A percentile compares a stretch with the other conserved stretches of the same genome.
phyloP scores from a whole-genome alignment of 306 rosid species.

The Bauhinia variegata region DNA sequence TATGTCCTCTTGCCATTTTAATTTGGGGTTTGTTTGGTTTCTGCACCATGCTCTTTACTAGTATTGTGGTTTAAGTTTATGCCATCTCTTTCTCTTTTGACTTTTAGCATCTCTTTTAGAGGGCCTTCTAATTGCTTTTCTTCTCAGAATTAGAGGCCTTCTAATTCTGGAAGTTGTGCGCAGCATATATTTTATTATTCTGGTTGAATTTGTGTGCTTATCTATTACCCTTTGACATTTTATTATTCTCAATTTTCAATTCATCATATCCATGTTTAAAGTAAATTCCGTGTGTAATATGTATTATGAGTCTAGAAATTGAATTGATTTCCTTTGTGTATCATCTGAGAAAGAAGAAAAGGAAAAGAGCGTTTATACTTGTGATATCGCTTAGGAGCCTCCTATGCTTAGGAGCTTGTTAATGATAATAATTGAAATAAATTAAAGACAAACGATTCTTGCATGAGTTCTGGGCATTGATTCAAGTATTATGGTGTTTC shows the following conservation, averaged over 20 bases:
- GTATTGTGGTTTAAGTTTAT: neutral
- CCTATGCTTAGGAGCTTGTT: constrained; percentile 10
- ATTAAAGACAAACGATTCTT: constrained; percentile 21
- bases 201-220: neutral
- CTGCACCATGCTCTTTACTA: constrained; percentile 11
- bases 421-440: constrained; percentile 8
- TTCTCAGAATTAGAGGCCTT: too few species aligned
- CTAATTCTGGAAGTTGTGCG: neutral
- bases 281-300: neutral
- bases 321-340: constrained; percentile 23
- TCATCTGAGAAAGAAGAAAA: constrained; percentile 13
- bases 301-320: neutral
- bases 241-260: too few species aligned
- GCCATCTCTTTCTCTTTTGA: constrained; percentile 12
- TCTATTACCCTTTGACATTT: neutral
- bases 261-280: neutral
- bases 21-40: constrained; percentile 6
- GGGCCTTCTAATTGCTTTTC: neutral
- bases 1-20: neutral
- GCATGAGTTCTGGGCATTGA: constrained; percentile 43
- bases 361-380: constrained; percentile 16
- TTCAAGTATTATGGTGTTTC: constrained; percentile 49
- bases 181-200: neutral
- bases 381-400: constrained; percentile 3
- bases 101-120: constrained; percentile 1